Evolutionary conservation across 352 stramenopile genomes (phyloP).

Genomic region (Globisporangium ultimum): DNA sequence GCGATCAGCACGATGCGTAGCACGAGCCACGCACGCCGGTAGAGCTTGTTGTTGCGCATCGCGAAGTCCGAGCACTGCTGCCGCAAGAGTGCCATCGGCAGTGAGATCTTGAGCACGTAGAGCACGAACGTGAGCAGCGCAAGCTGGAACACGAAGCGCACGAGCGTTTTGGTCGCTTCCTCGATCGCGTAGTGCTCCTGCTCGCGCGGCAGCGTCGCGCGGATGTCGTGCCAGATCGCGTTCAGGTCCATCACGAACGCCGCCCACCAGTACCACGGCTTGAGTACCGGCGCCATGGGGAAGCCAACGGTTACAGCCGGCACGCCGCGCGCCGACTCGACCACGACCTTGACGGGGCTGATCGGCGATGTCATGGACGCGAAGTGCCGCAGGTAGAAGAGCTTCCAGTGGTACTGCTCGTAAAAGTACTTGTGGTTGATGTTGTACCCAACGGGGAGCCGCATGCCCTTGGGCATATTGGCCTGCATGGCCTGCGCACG

Average conservation of each 20-base stretch:
- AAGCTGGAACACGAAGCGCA: constrained; percentile 51
- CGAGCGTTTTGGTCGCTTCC: constrained; percentile 63
- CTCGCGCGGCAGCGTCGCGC: constrained; percentile 56
- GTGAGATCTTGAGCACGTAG: constrained; percentile 56
- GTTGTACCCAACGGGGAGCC: constrained; percentile 85
- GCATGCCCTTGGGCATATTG: constrained; percentile 55
- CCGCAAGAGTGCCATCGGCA: constrained; percentile 60
- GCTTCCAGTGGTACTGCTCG: constrained; percentile 87
- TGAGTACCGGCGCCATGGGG: constrained; percentile 83
- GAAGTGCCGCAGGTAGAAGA: constrained; percentile 84
- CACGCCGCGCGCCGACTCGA: constrained; percentile 74
- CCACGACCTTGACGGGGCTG: constrained; percentile 80
- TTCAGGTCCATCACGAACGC: constrained; percentile 81
- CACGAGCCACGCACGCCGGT: constrained; percentile 42
- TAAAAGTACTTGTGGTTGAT: constrained; percentile 92
- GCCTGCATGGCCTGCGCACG: constrained; percentile 25
- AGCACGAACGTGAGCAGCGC: constrained; percentile 57
- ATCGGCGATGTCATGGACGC: constrained; percentile 86
- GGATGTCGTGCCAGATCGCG: constrained; percentile 83
- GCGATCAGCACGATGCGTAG: constrained; percentile 60
- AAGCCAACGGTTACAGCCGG: constrained; percentile 82
- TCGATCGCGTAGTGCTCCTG: constrained; percentile 72
- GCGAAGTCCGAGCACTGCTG: constrained; percentile 54
- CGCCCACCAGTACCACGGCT: constrained; percentile 89
- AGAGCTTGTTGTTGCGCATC: constrained; percentile 50